These are phyloP conservation scores for Cyberlindnera bimundalis DNA, from an alignment of 805 yeast genomes.

Conservation along the genomic window DNA sequence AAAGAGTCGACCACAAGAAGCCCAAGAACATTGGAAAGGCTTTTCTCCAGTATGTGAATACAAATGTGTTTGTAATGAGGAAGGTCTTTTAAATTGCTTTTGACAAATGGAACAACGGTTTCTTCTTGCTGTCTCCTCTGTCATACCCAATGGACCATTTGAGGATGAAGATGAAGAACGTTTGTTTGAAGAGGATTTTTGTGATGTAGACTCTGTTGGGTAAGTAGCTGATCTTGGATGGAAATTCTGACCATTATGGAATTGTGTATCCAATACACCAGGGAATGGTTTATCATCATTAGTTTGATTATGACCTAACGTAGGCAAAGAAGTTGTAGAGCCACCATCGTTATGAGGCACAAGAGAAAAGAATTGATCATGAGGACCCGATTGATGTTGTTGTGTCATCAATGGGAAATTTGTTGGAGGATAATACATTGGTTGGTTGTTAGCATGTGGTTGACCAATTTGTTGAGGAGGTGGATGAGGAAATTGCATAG, in stretches of 20 bases:
- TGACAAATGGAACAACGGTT: conserved; percentile 56
- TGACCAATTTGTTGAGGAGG: conserved; percentile 5
- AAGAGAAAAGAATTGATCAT: not conserved
- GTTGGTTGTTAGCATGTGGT: not conserved
- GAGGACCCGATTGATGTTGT: not conserved
- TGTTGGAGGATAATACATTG: not conserved
- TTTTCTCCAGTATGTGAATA: conserved; percentile 83
- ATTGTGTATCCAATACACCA: conserved; percentile 21
- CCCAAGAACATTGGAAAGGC: conserved; percentile 63
- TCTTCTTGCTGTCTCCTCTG: conserved; percentile 41
- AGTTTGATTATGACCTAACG: not conserved
- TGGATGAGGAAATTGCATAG: conserved; percentile 1
- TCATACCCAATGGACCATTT: conserved; percentile 33
- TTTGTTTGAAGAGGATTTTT: conserved; percentile 6
- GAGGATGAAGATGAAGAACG: conserved; percentile 12
- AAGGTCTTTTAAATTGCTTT: conserved; percentile 78
- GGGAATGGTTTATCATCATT: conserved; percentile 25
- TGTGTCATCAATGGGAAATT: not conserved
- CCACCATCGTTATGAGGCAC: not conserved
- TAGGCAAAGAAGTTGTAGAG: not conserved
- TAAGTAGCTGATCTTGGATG: conserved; percentile 22
- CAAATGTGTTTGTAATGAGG: conserved; percentile 74
- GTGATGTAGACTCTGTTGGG: conserved; percentile 15
- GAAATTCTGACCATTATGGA: conserved; percentile 1
- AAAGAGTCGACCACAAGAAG: conserved; percentile 64